Base-by-base conservation (phyloP, 768 basidiomycete species). In the Mycena venus region DNA sequence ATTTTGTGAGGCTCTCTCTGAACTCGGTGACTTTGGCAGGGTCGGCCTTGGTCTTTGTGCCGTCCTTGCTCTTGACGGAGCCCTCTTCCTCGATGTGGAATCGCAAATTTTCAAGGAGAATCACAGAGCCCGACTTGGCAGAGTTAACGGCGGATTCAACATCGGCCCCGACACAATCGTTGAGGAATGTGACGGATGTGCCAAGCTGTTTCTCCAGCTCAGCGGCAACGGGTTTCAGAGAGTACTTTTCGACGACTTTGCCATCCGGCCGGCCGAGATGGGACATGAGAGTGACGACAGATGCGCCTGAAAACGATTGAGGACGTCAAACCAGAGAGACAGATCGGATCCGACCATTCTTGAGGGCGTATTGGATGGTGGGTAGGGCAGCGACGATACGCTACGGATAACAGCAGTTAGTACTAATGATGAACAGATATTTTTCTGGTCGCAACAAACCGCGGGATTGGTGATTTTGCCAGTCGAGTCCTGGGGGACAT, bases 41-140 rank as follows among this genome's bases (percentile, higher is more conserved):
- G 82, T 97, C 95, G 51, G 98, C 98, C 86, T 99, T 99, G 78
- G 90, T 94, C 89, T 99, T 99, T 80, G 93, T 91, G 59, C 97
- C 96, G 64, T 98, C 96, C 83, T 95, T 93, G 84, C 97, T 96
- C 86, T 98, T 98, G 79, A 90, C 90, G 56, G 94, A 95, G 25
- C 98, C 98, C 85, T 99, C 98, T 86, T 99, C 98, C 81, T 98
- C 98, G 77, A 96, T 96, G 85, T 99, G 96, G 92, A 98, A 99
- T 73, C 98, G 95, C 64, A 99, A 88, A 86, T 99, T 99, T 87
- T 99, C 98, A 80, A 99, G 92, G 70, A 99, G 90, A 85, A 99
- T 91, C 78, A 96, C 84, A 51, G 94, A 88, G 60, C 97, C 94
- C 60, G 79, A 59, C 34, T 90, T 80, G 7, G 94, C 93, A 49